Base-by-base conservation (phyloP, 2,329 filamentous ascomycete species). In the Ophiostoma australiae region DNA sequence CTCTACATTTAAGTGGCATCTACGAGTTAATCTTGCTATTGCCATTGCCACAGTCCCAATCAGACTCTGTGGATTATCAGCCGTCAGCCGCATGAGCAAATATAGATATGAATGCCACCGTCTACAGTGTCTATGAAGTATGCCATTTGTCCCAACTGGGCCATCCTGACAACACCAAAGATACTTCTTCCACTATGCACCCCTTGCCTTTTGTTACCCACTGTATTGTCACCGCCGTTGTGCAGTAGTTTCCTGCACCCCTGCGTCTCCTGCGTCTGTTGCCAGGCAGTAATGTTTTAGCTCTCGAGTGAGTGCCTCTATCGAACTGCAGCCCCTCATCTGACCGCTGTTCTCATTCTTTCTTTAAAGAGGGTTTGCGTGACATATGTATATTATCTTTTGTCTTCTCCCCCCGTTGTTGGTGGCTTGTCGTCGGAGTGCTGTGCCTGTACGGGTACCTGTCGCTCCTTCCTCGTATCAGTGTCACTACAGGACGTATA, bases 171-270 rank as follows among this genome's bases (percentile, higher is more conserved):
- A 23, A 65, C 27, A 20, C 23, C 52, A 23, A 55, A 55, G 23
- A 52, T 11, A 58, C 52, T 48, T 48, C 52, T 58, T 23, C 52
- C 52, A 58, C 52, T 58, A 58, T 58, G n/a, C 27, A 17, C 23
- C 58, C 27, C 58, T 63, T 63, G 58, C 27, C 15, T 31, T 39
- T 23, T 10, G 17, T 65, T 23, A 20, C 35, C 63, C 33, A 39
- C 35, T 8, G 27, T 63, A 4, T 66, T 37, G 63, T 41, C 63
- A 39, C 35, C 17, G 35, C 33, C 63, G 63, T 20, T n/a, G 35
- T 66, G 63, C 63, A 66, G 63, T 66, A 66, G 63, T 66, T 15
- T 66, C 63, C 63, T 66, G 63, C 63, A 66, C 63, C 63, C 63
- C 63, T 66, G 63, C 63, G 35, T 41, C 39, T 41, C 27, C 58